Base-by-base conservation (phyloP, 1,284 basidiomycete species). In the Microbotryum intermedium region DNA sequence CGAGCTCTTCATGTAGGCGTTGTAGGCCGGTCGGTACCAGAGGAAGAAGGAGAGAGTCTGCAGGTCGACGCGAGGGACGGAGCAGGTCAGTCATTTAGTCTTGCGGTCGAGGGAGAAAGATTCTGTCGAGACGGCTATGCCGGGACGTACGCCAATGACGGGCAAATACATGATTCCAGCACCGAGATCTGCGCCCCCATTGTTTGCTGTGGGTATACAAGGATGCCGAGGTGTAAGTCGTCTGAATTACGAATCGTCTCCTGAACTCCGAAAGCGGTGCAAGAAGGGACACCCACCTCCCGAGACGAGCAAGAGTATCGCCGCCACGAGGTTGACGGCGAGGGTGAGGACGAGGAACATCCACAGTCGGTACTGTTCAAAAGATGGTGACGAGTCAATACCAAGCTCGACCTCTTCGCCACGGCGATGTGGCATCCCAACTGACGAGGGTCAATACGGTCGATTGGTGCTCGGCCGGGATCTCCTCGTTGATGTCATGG, bases 241-340 rank as follows among this genome's bases (percentile, higher is more conserved):
- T n/a, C n/a, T n/a, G n/a, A n/a, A n/a, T n/a, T n/a, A n/a, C n/a
- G n/a, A n/a, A n/a, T n/a, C n/a, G n/a, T n/a, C n/a, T 44, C 21
- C 11, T 21, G 8, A 21, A 20, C 23, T 20, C 16, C n/a, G 13
- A 23, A 5, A 11, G 21, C 65, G 67, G n/a, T 66, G 65, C 55
- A 73, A 66, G 42, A 72, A 62, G 49, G 68, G 58, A 68, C 67
- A 53, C 64, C 59, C 61, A 78, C 83, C 68, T 65, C 90, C 90
- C 21, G 85, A 79, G 53, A 89, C 77, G 64, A 97, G 81, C 67
- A 97, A 79, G 71, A 90, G 83, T 71, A 97, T 85, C 74, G 88
- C 93, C 16, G 88, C 89, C 51, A 97, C 79, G 78, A 97, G 82
- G 78, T 99, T 99, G 74, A 97, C 71, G 69, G 91, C 74, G 39